Conservation (phyloP, 2,329 filamentous ascomycete genomes). For the Xylaria sp. region DNA sequence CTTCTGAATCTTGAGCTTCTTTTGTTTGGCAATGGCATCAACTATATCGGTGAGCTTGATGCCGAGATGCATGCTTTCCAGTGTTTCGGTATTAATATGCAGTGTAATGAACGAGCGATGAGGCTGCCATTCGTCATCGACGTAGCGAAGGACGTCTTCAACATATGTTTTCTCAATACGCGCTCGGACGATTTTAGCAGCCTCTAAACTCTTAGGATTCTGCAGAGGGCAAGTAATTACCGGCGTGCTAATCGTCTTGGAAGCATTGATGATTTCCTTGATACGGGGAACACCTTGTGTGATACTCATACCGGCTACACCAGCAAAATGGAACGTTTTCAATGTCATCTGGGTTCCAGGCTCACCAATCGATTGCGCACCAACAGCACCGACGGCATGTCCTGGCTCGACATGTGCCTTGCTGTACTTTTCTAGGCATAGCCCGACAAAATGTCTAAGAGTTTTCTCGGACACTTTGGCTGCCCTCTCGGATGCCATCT, state of each 20-base stretch:
- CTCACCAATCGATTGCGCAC: constrained; percentile 97
- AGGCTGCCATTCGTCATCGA: constrained; percentile 90
- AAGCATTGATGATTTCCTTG: constrained; percentile 99
- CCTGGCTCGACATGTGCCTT: constrained; percentile 93
- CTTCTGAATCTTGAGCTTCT: constrained; percentile 81
- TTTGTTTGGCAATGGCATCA: constrained; percentile 79
- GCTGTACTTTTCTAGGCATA: constrained; percentile 90
- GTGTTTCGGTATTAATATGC: constrained; percentile 81
- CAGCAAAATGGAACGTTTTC: constrained; percentile 99
- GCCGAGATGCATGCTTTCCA: constrained; percentile 84
- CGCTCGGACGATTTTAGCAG: constrained; percentile 90
- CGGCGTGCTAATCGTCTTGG: constrained; percentile 91
- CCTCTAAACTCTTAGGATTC: constrained; percentile 78
- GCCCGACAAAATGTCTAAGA: constrained; percentile 78
- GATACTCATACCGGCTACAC: constrained; percentile 99
- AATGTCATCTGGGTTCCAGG: constrained; percentile 99
- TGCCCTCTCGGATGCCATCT: constrained; percentile 69
- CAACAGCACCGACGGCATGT: constrained; percentile 94
- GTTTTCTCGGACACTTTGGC: constrained; percentile 85
- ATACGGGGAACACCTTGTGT: constrained; percentile 99
- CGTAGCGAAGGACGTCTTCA: constrained; percentile 79
- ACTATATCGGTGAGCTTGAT: constrained; percentile 79
- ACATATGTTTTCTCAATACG: constrained; percentile 96
- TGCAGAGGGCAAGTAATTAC: constrained; percentile 89
- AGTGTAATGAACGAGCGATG: constrained; percentile 81